These are phyloP conservation scores for Drechslera avenae DNA, from an alignment of 2,329 filamentous ascomycete genomes.

Conservation along the genomic window DNA sequence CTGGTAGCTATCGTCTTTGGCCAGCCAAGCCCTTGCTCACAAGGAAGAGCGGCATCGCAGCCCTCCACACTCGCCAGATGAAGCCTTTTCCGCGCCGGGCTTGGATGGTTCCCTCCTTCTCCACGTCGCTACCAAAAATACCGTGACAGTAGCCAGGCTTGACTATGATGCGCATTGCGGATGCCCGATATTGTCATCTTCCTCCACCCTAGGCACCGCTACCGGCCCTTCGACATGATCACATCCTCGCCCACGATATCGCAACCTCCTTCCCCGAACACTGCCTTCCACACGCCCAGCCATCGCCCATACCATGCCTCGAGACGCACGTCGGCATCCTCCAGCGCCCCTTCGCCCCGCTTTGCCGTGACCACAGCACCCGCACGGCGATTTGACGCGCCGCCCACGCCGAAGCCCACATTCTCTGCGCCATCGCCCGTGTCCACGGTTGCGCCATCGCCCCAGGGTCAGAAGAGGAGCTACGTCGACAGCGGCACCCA, in stretches of 20 bases:
- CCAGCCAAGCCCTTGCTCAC: conserved; percentile 13
- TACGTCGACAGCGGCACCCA: conserved; percentile 60
- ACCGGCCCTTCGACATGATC: conserved; percentile 36
- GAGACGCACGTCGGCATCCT: conserved; percentile 39
- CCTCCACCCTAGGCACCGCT: conserved; percentile 11
- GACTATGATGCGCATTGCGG: conserved; percentile 23
- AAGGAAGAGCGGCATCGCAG: conserved; percentile 19
- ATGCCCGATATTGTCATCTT: conserved; percentile 9
- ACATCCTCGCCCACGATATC: conserved; percentile 47
- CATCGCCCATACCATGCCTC: conserved; percentile 43
- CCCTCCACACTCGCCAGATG: conserved; percentile 17
- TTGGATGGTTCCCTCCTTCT: conserved; percentile 10
- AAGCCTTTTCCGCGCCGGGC: conserved; percentile 21
- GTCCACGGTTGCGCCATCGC: conserved; percentile 29
- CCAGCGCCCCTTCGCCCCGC: conserved; percentile 41
- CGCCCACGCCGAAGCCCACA: conserved; percentile 27
- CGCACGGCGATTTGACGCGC: conserved; percentile 37
- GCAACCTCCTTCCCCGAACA: conserved; percentile 44
- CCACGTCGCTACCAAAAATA: conserved; percentile 12
- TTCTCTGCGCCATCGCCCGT: conserved; percentile 33
- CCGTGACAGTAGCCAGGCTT: conserved; percentile 2
- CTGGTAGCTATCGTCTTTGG: conserved; percentile 8
- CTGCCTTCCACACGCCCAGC: conserved; percentile 40
- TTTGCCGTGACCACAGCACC: conserved; percentile 39
- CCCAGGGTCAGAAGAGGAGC: conserved; percentile 37